Evolutionary conservation across 345 rosid species (phyloP).

Genomic region (Citrus maxima): DNA sequence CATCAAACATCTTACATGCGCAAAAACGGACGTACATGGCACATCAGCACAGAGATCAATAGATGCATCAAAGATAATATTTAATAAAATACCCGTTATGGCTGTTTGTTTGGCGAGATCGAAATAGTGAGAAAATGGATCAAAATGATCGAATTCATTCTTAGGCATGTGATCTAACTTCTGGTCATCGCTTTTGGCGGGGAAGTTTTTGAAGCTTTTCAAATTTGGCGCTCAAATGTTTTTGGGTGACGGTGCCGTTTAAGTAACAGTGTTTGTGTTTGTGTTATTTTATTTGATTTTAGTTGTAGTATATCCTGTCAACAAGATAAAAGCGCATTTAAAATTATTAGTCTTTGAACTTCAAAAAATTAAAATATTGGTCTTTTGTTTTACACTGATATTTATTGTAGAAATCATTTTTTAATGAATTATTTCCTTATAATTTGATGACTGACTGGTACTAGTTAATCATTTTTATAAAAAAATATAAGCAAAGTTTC

Average conservation of each 20-base stretch:
- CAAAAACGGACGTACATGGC: neutral
- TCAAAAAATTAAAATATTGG: no score
- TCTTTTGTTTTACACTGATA: no score
- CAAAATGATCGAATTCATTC: neutral
- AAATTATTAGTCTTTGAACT: no score
- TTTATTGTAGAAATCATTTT: no score
- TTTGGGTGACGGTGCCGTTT: neutral
- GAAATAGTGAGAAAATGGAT: neutral
- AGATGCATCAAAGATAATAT: neutral
- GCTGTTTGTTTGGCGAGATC: neutral
- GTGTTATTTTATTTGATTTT: no score
- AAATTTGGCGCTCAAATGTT: neutral
- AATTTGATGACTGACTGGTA: no score
- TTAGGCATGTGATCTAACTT: neutral
- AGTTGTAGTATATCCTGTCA: no score
- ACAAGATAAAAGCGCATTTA: no score
- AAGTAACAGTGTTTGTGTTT: neutral
- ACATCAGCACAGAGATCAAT: no score
- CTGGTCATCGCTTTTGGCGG: neutral
- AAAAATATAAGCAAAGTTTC: neutral
- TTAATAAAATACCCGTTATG: neutral
- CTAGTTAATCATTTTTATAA: no score
- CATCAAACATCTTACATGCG: constrained; percentile 23
- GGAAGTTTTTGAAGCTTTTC: neutral
- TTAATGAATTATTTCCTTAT: no score